Percentiles rank a stretch among this genome's conserved stretches.
Conservation (phyloP, 495 filamentous ascomycete genomes). For the Podospora pseudoanserina region DNA sequence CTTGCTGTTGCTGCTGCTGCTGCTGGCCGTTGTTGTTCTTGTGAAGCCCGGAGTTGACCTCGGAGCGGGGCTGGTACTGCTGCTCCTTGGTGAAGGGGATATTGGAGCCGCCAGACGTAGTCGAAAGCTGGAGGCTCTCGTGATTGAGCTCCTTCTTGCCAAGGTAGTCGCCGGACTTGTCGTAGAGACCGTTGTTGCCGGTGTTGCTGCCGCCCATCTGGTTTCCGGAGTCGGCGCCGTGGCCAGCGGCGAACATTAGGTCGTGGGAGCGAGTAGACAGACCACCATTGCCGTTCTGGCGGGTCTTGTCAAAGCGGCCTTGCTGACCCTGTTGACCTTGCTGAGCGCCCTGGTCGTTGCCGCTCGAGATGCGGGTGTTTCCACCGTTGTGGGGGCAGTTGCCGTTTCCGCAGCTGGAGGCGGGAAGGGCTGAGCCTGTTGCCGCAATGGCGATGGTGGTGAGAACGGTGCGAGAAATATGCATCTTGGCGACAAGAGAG, state of each 20-base stretch:
- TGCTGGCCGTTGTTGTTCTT: background rate
- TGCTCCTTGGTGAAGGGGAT: background rate
- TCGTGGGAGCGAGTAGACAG: background rate
- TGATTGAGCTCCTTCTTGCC: background rate
- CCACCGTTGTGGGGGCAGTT: slow-evolving; percentile 9
- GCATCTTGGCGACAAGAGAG: background rate
- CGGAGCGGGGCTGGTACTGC: background rate
- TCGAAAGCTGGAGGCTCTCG: background rate
- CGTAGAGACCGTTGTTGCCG: background rate
- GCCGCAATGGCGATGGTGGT: slow-evolving; percentile 7
- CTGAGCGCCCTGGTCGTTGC: background rate
- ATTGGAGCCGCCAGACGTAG: background rate
- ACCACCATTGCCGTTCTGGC: background rate
- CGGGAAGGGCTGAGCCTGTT: slow-evolving; percentile 2
- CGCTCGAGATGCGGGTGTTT: background rate
- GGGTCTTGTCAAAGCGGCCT: background rate
- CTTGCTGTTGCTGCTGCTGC: slow-evolving; percentile 1
- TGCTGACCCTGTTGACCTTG: background rate
- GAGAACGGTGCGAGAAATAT: slow-evolving; percentile 1
- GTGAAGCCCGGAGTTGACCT: background rate
- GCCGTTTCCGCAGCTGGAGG: background rate
- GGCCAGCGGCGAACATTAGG: background rate
- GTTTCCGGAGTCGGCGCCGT: background rate
- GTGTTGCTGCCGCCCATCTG: background rate
- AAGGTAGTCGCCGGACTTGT: background rate